Base-by-base conservation (phyloP, 2,329 filamentous ascomycete genomes). In the Aulographum hederae region DNA sequence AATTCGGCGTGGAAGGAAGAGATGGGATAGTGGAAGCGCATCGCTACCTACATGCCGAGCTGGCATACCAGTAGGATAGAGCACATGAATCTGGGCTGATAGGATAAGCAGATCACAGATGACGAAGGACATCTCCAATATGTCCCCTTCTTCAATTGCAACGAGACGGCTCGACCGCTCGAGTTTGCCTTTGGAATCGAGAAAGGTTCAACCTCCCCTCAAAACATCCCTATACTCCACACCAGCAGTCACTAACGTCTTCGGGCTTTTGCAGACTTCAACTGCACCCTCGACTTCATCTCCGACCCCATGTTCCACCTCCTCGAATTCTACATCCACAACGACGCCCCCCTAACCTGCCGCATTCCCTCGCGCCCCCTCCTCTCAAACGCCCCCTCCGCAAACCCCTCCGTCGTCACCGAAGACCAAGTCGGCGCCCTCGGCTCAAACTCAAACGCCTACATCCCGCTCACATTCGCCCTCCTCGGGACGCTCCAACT, bases 311-410 rank as follows among this genome's bases (percentile, higher is more conserved):
- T 85, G 63, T 89, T 82, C 63, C 80, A 89, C 56, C 68, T 86
- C 32, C 75, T 86, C 59, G 80, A 95, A 59, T 95, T 94, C 66
- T 95, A 95, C 65, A 76, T 95, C 52, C 89, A 95, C 65, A 84
- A 78, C 60, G 89, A 98, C 56, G 85, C 84, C 13, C 89, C 89
- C 6, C 65, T 95, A 31, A 74, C 82, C 33, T 98, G 89, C 56
- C 85, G 89, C 32, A 70, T 95, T 11, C 82, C 86, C 18, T 71
- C 81, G 0, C 73, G 77, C 5, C 86, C 86, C 0, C 56, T 70
- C 2, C 48, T 56, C 2, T 48, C n/a, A n/a, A n/a, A n/a, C n/a
- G n/a, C 54, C 6, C 46, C 47, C 14, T 51, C 54, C n/a, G 31
- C 33, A 20, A 21, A 18, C 34, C 45, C 38, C 18, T 34, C 41